Evolutionary conservation across 257 asterid genomes (phyloP), one percentile per base, ranked within the genome.

Genomic region (Fraxinus excelsior): DNA sequence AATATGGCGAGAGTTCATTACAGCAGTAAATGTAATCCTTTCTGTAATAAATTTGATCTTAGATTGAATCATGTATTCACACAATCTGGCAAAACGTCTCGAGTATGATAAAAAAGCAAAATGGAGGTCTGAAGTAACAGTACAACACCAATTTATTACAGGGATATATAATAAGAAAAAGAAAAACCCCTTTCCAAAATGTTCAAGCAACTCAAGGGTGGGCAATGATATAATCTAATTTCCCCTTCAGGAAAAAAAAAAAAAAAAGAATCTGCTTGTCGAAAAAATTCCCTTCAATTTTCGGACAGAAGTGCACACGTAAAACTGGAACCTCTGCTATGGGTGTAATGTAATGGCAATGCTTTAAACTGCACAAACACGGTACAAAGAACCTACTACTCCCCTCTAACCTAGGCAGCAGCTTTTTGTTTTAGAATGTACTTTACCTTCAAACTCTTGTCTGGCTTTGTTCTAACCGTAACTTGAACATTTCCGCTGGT

Each of bases 381-480:
- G 74, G 82, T 81, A 78, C 77, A 64, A 53, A 29, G 49, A 49
- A 51, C 35, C 34, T 28, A 67, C 68, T 68, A 74, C 74, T 75
- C 85, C 19, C 67, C 79, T 78, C 77, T 66, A 73, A 71, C 84
- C 90, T 89, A 88, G 0, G 81, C 86, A 60, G 44, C 79, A 40
- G 82, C 80, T 82, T 88, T 94, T 73, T 83, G 96, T 78, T 85
- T 90, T 13, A 87, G 93, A 70, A 89, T 87, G 87, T 86, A 91
- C 80, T 84, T 87, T 26, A 76, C 74, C 80, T 90, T 89, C 67
- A 75, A 70, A 40, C 85, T 83, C 84, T 83, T 86, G 71, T 84
- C 91, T 19, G 85, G 77, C 82, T 84, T 90, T 65, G 78, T 83
- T 73, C 82, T 79, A 67, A 56, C 25, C 75, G 87, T 86, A 21